Conservation (phyloP, 495 filamentous ascomycete species). For the Aspergillus conjunctus region DNA sequence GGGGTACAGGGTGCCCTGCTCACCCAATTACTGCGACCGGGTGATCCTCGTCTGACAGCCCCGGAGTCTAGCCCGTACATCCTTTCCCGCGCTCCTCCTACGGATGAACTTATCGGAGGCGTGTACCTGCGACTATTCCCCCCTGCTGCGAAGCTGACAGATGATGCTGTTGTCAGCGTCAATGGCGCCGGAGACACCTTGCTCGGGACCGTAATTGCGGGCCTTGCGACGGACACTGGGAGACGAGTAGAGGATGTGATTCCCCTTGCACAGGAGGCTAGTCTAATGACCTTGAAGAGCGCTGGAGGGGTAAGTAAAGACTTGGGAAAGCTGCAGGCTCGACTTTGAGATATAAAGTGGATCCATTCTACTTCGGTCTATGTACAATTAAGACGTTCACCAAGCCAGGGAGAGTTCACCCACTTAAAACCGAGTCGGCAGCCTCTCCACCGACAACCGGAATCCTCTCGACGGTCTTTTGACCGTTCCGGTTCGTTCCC, state of each 20-base stretch:
- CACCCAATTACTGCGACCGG: conserved; percentile 65
- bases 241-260: conserved; percentile 44
- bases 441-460: conserved; percentile 28
- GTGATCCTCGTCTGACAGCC: conserved; percentile 63
- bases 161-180: conserved; percentile 74
- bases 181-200: conserved; percentile 97
- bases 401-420: background rate
- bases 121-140: conserved; percentile 84
- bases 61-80: conserved; percentile 66
- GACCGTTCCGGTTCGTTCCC: conserved; percentile 30
- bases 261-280: conserved; percentile 67
- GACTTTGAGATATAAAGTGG: background rate
- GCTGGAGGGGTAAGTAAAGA: conserved; percentile 66
- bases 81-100: conserved; percentile 55
- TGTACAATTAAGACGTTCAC: background rate
- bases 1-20: conserved; percentile 79
- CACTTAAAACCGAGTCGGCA: conserved; percentile 15
- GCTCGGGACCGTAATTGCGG: conserved; percentile 75
- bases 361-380: background rate
- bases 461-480: conserved; percentile 29
- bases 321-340: conserved; percentile 19
- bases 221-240: conserved; percentile 46
- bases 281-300: conserved; percentile 72
- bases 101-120: conserved; percentile 64
- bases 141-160: conserved; percentile 59